Evolutionary conservation across 1,284 basidiomycete species (phyloP).

Genomic region (Laetiporus sulphureus): DNA sequence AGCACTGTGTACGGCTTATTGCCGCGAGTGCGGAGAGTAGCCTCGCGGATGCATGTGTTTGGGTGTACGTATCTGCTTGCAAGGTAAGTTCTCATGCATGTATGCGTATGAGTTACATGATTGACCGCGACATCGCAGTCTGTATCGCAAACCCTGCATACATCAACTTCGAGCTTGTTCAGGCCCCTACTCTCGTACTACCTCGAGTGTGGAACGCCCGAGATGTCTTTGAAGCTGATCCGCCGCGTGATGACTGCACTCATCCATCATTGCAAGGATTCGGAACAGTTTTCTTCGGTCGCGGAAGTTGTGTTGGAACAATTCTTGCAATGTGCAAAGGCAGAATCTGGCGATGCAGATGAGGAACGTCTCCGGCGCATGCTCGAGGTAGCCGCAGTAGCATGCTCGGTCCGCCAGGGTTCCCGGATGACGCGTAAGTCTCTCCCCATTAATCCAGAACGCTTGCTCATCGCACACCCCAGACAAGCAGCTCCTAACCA

Average conservation of each 20-base stretch:
- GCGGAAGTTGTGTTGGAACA: slow-evolving; percentile 45
- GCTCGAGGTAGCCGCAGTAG: slow-evolving; percentile 43
- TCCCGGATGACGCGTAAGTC: slow-evolving; percentile 48
- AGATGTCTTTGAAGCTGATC: slow-evolving; percentile 46
- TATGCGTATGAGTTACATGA: no score
- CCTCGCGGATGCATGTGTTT: slow-evolving; percentile 56
- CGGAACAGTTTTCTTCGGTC: slow-evolving; percentile 57
- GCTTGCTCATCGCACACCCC: background rate
- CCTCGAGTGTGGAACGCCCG: slow-evolving; percentile 34
- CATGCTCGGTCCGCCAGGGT: slow-evolving; percentile 57
- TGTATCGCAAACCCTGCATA: slow-evolving; percentile 75
- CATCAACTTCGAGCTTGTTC: slow-evolving; percentile 61
- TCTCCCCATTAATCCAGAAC: background rate
- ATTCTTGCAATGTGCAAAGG: slow-evolving; percentile 19
- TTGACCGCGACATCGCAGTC: slow-evolving; percentile 49
- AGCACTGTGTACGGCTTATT: slow-evolving; percentile 45
- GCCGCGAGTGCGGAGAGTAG: slow-evolving; percentile 28
- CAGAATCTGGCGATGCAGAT: slow-evolving; percentile 12
- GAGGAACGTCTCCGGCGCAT: slow-evolving; percentile 30
- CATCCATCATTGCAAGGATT: slow-evolving; percentile 70
- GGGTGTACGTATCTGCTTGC: slow-evolving; percentile 65
- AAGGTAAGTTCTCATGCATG: slow-evolving; percentile 40
- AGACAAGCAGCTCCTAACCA: slow-evolving; percentile 43
- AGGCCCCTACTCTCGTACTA: slow-evolving; percentile 47
- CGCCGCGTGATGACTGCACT: slow-evolving; percentile 73